phyloP scores from a whole-genome alignment of 805 yeast species.

The Kazachstania kunashirensis region DNA sequence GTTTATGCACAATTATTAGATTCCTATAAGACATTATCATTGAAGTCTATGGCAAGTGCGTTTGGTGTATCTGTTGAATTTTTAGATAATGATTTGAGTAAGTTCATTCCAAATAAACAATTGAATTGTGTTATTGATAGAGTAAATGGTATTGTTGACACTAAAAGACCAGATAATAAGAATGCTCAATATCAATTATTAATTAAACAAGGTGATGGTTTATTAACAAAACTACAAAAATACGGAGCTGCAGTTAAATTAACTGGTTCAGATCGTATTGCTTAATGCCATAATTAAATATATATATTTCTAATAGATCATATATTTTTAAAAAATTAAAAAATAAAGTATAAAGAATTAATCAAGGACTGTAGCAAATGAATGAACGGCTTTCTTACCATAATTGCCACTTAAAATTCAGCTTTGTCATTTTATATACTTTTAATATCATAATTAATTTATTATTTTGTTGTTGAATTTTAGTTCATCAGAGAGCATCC shows the following conservation, averaged over 20 bases:
- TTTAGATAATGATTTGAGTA: slow-evolving; percentile 77
- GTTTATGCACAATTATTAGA: slow-evolving; percentile 91
- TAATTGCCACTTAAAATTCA: too few species aligned
- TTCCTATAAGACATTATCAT: slow-evolving; percentile 81
- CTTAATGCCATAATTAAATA: slow-evolving; percentile 3
- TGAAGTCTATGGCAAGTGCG: slow-evolving; percentile 87
- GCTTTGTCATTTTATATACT: too few species aligned
- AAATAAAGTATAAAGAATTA: background rate
- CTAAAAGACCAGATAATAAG: slow-evolving; percentile 93
- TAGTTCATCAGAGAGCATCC: too few species aligned
- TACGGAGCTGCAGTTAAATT: slow-evolving; percentile 95
- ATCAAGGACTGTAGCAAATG: too few species aligned
- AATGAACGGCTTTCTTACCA: too few species aligned
- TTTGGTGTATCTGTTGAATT: slow-evolving; percentile 86
- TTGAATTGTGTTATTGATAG: slow-evolving; percentile 92
- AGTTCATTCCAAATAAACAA: slow-evolving; percentile 86
- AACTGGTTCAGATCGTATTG: slow-evolving; percentile 76
- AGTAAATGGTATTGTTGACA: slow-evolving; percentile 89
- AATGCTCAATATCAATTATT: slow-evolving; percentile 84
- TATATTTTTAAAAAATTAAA: background rate
- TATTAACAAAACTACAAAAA: slow-evolving; percentile 89
- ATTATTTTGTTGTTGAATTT: too few species aligned
- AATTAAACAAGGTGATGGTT: slow-evolving; percentile 84
- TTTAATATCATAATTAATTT: too few species aligned
- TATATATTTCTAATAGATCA: too few species aligned